A percentile compares a stretch with the other conserved stretches of the same genome.
These are phyloP conservation scores for Eleusine coracana DNA, from an alignment of 176 grass and related monocot genomes.

Conservation along the genomic window DNA sequence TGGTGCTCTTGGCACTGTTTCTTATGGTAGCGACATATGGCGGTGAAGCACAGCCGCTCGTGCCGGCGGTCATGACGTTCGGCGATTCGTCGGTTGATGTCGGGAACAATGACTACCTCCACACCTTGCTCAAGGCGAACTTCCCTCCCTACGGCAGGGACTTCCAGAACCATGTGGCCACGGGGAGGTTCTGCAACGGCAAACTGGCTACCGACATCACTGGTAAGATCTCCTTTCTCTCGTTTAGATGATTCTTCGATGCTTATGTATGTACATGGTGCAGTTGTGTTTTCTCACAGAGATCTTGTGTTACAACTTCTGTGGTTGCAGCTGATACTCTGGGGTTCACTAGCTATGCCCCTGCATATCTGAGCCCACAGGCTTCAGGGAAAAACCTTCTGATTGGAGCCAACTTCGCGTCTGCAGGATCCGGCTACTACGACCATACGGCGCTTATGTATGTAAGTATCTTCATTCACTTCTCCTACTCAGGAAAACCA, in stretches of 20 bases:
- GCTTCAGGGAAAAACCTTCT: slow-evolving; percentile 86
- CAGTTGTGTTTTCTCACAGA: slow-evolving; percentile 8
- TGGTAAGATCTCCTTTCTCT: slow-evolving; percentile 40
- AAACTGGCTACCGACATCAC: slow-evolving; percentile 92
- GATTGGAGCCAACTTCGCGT: slow-evolving; percentile 92
- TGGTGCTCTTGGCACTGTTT: slow-evolving; percentile 43
- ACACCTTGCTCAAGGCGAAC: slow-evolving; percentile 79
- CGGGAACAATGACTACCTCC: slow-evolving; percentile 91
- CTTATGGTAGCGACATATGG: slow-evolving; percentile 30
- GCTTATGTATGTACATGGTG: background rate
- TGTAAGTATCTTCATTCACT: slow-evolving; percentile 53
- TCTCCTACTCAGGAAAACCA: too few relatives aligned
- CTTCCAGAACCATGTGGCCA: slow-evolving; percentile 69
- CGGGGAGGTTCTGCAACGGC: slow-evolving; percentile 97
- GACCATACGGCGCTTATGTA: slow-evolving; percentile 73
- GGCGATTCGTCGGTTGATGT: slow-evolving; percentile 89
- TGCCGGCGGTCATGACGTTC: slow-evolving; percentile 80
- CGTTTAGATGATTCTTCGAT: background rate
- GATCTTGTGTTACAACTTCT: background rate
- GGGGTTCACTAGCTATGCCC: slow-evolving; percentile 74
- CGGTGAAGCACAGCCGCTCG: slow-evolving; percentile 66
- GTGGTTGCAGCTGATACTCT: slow-evolving; percentile 69
- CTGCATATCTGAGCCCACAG: slow-evolving; percentile 82
- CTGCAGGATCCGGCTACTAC: slow-evolving; percentile 88
- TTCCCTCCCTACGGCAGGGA: slow-evolving; percentile 91